A percentile compares a stretch with the other conserved stretches of the same genome.
These are phyloP conservation scores for Solanum hybrid DNA, from an alignment of 305 asterid genomes.

Conservation along the genomic window DNA sequence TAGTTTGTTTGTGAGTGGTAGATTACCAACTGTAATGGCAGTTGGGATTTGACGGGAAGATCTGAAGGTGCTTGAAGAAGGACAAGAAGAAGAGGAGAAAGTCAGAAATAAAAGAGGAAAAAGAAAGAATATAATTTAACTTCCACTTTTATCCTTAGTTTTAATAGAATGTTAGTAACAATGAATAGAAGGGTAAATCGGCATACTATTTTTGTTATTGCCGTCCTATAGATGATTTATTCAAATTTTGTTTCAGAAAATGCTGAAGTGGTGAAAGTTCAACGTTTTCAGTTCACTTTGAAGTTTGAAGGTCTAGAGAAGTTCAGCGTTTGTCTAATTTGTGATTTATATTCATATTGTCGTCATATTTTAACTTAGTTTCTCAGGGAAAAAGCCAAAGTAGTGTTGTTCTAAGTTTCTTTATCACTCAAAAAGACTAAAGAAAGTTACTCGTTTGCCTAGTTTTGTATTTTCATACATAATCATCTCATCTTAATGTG, in stretches of 20 bases:
- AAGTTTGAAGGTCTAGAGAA: neutral
- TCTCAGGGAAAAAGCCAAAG: neutral
- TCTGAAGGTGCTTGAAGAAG: neutral
- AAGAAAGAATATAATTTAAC: neutral
- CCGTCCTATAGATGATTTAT: neutral
- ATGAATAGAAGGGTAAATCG: neutral
- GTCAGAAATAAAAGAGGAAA: neutral
- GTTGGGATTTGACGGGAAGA: neutral
- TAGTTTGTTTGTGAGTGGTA: neutral
- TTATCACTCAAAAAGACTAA: neutral
- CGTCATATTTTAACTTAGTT: neutral
- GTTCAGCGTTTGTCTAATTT: neutral
- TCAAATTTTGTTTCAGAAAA: neutral
- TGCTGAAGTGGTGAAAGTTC: neutral
- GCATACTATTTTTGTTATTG: neutral
- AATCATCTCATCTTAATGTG: neutral
- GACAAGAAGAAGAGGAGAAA: neutral
- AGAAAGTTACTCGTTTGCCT: neutral
- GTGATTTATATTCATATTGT: neutral
- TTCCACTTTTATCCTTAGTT: neutral
- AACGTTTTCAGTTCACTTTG: neutral
- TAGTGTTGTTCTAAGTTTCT: neutral
- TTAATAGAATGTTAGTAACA: neutral
- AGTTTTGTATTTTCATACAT: neutral
- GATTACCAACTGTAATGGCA: neutral